A percentile compares a stretch with the other conserved stretches of the same genome.
phyloP scores from a whole-genome alignment of 371 early-diverging fungal genomes.

The Zopfochytrium polystomum region DNA sequence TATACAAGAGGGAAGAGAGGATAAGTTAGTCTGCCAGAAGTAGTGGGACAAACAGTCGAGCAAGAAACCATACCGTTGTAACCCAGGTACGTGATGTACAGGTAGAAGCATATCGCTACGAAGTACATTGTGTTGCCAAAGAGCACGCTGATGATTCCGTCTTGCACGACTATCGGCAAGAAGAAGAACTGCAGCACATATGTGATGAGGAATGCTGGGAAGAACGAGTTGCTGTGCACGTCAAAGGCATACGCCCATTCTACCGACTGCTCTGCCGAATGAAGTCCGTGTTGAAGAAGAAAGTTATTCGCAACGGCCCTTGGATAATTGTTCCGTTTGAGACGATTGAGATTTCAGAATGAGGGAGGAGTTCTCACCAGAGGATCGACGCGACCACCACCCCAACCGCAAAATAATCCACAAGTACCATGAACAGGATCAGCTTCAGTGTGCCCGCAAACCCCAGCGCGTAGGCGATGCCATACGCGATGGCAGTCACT shows the following conservation, averaged over 20 bases:
- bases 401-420: constrained; percentile 73
- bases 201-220: constrained; percentile 74
- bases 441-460: constrained; percentile 60
- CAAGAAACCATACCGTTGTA: constrained; percentile 65
- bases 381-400: constrained; percentile 60
- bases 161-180: constrained; percentile 65
- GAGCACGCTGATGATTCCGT: constrained; percentile 72
- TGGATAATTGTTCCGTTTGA: background rate
- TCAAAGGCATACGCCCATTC: constrained; percentile 94
- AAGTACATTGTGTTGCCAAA: constrained; percentile 84
- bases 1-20: background rate
- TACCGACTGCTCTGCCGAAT: constrained; percentile 79
- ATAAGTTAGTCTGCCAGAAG: background rate
- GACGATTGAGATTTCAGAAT: background rate
- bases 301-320: constrained; percentile 78
- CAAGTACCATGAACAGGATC: constrained; percentile 69
- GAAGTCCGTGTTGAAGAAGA: constrained; percentile 68
- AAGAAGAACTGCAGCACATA: constrained; percentile 90
- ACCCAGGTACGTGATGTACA: constrained; percentile 79
- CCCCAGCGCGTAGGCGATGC: constrained; percentile 60
- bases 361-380: constrained; percentile 52
- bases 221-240: constrained; percentile 90
- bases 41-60: background rate
- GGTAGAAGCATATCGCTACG: constrained; percentile 68
- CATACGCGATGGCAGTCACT: constrained; percentile 75